phyloP scores from a whole-genome alignment of 106 monocot genomes.

The Chionographis japonica region DNA sequence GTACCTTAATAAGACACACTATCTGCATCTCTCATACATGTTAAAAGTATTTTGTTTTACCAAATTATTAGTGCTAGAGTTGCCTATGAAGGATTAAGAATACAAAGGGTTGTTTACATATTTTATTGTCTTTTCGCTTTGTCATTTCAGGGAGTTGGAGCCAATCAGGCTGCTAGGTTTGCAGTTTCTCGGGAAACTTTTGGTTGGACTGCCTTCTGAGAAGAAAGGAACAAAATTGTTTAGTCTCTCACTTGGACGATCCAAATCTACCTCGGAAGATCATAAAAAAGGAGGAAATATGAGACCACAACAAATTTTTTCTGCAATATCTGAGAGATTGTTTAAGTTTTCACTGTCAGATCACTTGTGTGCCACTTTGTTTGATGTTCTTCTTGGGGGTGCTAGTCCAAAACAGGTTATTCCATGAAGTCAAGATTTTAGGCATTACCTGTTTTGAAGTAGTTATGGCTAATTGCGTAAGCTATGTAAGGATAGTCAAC shows the following conservation, averaged over 20 bases:
- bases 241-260: conserved; percentile 63
- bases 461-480: background rate
- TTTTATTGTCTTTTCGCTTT: background rate
- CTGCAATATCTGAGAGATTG: conserved; percentile 73
- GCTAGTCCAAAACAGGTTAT: conserved; percentile 98
- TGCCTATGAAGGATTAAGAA: no score
- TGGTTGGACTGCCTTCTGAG: conserved; percentile 68
- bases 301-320: conserved; percentile 42
- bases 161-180: conserved; percentile 92
- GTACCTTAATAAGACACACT: background rate
- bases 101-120: background rate
- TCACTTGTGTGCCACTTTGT: conserved; percentile 84
- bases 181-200: conserved; percentile 80
- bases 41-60: background rate
- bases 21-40: background rate
- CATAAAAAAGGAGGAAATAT: conserved; percentile 40
- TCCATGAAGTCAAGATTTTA: background rate
- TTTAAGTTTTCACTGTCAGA: conserved; percentile 87
- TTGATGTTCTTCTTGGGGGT: conserved; percentile 99
- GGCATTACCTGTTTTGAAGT: background rate
- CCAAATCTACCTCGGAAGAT: conserved; percentile 65
- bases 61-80: no score
- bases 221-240: conserved; percentile 78
- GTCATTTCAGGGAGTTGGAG: conserved; percentile 68
- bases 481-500: background rate